phyloP scores from a whole-genome alignment of 768 basidiomycete genomes.

The Kwoniella dendrophila region DNA sequence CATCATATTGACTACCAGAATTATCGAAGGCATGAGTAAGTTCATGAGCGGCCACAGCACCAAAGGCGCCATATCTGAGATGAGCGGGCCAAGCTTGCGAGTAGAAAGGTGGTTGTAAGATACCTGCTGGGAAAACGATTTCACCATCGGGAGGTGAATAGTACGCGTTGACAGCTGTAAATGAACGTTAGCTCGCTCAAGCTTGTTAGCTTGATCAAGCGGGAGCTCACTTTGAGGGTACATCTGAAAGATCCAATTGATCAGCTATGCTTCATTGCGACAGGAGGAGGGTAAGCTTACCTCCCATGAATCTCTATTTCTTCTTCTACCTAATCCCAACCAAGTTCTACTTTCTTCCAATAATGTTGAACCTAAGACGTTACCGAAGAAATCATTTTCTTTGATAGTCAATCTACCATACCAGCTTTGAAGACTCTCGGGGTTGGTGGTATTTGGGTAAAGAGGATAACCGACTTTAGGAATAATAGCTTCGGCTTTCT shows the following conservation, averaged over 20 bases:
- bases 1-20: conserved; percentile 85
- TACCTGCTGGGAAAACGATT: conserved; percentile 92
- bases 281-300: conserved; percentile 59
- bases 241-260: conserved; percentile 25
- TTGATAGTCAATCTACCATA: conserved; percentile 69
- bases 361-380: conserved; percentile 68
- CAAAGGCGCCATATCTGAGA: conserved; percentile 88
- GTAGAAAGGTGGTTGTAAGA: conserved; percentile 91
- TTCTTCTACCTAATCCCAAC: conserved; percentile 69
- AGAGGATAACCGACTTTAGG: conserved; percentile 93
- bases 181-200: neutral
- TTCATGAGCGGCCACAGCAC: conserved; percentile 89
- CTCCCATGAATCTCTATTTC: conserved; percentile 78
- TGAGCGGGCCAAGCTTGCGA: conserved; percentile 81
- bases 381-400: conserved; percentile 76
- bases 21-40: conserved; percentile 66
- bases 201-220: neutral
- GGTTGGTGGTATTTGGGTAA: conserved; percentile 75
- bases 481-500: conserved; percentile 81
- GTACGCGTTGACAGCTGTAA: conserved; percentile 44
- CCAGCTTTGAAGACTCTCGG: conserved; percentile 71
- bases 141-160: conserved; percentile 76
- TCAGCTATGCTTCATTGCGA: neutral
- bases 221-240: conserved; percentile 42
- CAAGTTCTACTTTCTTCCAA: conserved; percentile 69